Percentiles rank a stretch among this genome's conserved stretches.
These are phyloP conservation scores for Plectosphaerella sp. DNA, from an alignment of 2,329 filamentous ascomycete genomes.

Conservation along the genomic window DNA sequence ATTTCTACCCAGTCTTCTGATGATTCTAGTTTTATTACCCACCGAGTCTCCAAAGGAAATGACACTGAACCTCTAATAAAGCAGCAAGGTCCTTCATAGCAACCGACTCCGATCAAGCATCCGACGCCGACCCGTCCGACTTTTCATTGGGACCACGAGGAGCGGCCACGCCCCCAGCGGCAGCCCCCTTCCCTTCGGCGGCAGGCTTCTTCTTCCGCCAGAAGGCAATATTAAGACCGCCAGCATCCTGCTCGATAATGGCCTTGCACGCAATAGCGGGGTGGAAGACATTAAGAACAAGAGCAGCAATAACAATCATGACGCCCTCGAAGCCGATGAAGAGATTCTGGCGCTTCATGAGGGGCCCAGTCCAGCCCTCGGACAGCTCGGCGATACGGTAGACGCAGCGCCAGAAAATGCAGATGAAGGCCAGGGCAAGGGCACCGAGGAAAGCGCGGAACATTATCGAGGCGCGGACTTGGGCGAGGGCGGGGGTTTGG, in stretches of 20 bases:
- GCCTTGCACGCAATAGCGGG: slow-evolving; percentile 26
- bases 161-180: too few relatives aligned
- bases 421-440: slow-evolving; percentile 53
- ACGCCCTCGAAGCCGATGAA: slow-evolving; percentile 57
- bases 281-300: slow-evolving; percentile 40
- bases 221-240: not conserved
- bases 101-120: too few relatives aligned
- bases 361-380: slow-evolving; percentile 54
- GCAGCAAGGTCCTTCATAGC: too few relatives aligned
- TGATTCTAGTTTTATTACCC: too few relatives aligned
- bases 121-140: too few relatives aligned
- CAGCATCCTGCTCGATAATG: slow-evolving; percentile 17
- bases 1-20: too few relatives aligned
- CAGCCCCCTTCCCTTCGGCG: too few relatives aligned
- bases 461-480: slow-evolving; percentile 31
- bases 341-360: slow-evolving; percentile 50
- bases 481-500: slow-evolving; percentile 27
- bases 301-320: slow-evolving; percentile 42
- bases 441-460: slow-evolving; percentile 54
- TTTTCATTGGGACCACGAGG: too few relatives aligned
- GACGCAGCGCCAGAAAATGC: slow-evolving; percentile 59
- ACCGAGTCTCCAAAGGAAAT: too few relatives aligned
- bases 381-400: slow-evolving; percentile 62
- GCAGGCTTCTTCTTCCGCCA: too few relatives aligned
- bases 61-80: too few relatives aligned